Conservation (phyloP, 441 rosid genomes). For the Erodium trifolium region DNA sequence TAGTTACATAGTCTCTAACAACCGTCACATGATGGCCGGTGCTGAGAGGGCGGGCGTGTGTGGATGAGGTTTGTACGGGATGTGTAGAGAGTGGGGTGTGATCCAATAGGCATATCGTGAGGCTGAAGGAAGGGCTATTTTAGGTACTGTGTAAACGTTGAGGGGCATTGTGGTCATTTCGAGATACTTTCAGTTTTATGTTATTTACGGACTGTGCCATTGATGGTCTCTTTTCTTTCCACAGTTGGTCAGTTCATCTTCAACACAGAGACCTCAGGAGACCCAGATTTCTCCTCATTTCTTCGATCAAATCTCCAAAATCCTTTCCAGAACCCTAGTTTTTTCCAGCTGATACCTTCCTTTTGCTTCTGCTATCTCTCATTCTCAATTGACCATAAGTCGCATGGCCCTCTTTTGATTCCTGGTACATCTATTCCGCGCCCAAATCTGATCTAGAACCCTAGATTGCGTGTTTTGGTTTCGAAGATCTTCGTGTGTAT, state of each 20-base stretch:
- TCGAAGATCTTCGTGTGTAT: neutral
- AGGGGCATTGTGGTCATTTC: neutral
- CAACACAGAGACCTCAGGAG: constrained; percentile 1
- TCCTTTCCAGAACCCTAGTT: neutral
- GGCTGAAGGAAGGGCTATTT: no score
- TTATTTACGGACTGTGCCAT: neutral
- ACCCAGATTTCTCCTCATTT: neutral
- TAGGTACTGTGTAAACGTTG: no score
- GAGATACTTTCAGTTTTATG: neutral
- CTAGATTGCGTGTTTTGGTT: neutral
- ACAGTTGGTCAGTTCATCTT: constrained; percentile 6
- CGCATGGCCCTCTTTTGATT: neutral
- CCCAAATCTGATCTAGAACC: neutral
- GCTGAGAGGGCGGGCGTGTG: no score
- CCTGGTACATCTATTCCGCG: neutral
- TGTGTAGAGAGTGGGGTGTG: no score
- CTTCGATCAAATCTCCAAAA: neutral
- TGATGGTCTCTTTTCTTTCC: neutral
- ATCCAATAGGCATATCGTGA: no score
- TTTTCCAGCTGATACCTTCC: neutral
- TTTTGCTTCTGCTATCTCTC: neutral
- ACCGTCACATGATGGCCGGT: no score
- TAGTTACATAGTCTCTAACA: no score
- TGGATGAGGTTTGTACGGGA: no score
- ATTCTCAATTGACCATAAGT: neutral